Base-by-base conservation (phyloP, 2,329 filamentous ascomycete species). In the Helotiales sp. region DNA sequence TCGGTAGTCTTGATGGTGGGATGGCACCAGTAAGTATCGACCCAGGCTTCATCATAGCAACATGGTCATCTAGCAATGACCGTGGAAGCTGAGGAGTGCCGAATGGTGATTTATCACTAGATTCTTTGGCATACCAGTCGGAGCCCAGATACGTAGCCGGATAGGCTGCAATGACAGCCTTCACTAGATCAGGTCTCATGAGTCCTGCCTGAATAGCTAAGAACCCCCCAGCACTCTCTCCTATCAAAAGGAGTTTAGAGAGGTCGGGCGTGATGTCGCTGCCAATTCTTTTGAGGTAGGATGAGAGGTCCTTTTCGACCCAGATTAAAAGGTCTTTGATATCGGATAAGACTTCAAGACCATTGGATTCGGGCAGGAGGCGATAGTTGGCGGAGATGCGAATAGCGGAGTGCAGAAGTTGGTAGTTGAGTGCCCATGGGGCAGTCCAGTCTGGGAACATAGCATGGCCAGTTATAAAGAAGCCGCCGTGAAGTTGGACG, bases 341-440 rank as follows among this genome's bases (percentile, higher is more conserved):
- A 62, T 84, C 80, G 5, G 73, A 65, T 24, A 81, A 71, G 57
- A 81, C 77, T 10, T 82, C 76, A 1, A 69, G 54, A 36, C 77
- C 77, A 25, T 61, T 77, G 55, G 76, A 70, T 59, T 82, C 79
- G n/a, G 80, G 80, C n/a, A 79, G 59, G 3, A 83, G 74, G 8
- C 79, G 79, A 69, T 83, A 80, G 66, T 81, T 77, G 1, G 79
- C 76, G 1, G 74, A 70, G 27, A 63, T 52, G 5, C 57, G 49
- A 44, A 82, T 74, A n/a, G 79, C 77, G 13, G 56, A 58, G 25
- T 66, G 55, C 6, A 40, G 36, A 15, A 59, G 24, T 3, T 42
- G 24, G 34, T 62, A 64, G 17, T 59, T 52, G 15, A 62, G 46
- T 2, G 60, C 29, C 73, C 73, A 74, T 24, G 61, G 54, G 0